phyloP scores from a whole-genome alignment of 2,329 filamentous ascomycete species.

The Aspergillus carbonarius region DNA sequence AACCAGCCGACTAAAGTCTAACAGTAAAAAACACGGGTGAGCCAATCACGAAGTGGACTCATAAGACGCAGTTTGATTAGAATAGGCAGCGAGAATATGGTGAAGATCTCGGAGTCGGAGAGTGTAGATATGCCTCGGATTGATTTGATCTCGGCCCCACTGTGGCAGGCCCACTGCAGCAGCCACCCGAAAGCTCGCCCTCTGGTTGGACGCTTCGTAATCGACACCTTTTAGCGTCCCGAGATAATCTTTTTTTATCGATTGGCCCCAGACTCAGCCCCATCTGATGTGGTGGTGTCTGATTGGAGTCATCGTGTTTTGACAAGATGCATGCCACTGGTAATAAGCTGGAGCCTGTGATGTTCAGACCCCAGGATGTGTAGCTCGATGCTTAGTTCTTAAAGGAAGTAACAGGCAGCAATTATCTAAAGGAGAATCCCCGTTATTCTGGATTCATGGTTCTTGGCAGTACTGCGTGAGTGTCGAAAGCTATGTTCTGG shows the following conservation, averaged over 20 bases:
- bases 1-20: too few relatives aligned
- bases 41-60: neutral
- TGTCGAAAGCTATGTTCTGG: too few relatives aligned
- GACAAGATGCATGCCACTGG: neutral
- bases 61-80: neutral
- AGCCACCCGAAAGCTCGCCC: neutral
- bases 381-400: too few relatives aligned
- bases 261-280: neutral
- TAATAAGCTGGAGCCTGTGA: too few relatives aligned
- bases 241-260: too few relatives aligned
- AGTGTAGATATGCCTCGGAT: neutral
- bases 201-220: neutral
- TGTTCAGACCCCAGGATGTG: too few relatives aligned
- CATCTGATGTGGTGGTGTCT: neutral
- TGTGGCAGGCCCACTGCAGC: neutral
- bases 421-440: too few relatives aligned
- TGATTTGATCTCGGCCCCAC: neutral
- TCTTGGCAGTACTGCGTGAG: too few relatives aligned
- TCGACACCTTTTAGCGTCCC: neutral
- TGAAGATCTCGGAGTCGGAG: neutral
- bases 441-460: too few relatives aligned
- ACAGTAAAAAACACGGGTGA: neutral
- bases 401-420: neutral
- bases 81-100: neutral
- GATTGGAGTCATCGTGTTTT: neutral